phyloP scores from a whole-genome alignment of 2,329 filamentous ascomycete genomes.

The Verticillium isaacii region DNA sequence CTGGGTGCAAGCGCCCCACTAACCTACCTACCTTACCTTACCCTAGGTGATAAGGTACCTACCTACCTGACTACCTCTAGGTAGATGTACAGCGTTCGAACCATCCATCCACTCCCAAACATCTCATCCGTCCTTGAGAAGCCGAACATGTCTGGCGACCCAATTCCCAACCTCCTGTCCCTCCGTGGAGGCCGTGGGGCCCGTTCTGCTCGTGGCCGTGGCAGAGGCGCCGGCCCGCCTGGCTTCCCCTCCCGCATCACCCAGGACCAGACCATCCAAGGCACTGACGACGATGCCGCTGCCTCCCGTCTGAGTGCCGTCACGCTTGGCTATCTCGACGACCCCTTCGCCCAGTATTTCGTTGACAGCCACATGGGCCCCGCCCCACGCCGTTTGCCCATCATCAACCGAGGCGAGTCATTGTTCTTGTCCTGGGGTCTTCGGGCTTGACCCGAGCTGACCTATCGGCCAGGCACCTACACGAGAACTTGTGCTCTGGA shows the following conservation, averaged over 20 bases:
- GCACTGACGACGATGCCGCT: slow-evolving; percentile 88
- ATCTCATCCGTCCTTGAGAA: not conserved
- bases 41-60: no score
- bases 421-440: not conserved
- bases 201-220: slow-evolving; percentile 28
- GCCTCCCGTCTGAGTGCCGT: slow-evolving; percentile 87
- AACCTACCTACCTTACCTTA: no score
- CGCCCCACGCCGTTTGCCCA: slow-evolving; percentile 66
- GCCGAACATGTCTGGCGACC: slow-evolving; percentile 59
- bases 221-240: slow-evolving; percentile 26
- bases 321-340: slow-evolving; percentile 75
- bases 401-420: slow-evolving; percentile 82
- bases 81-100: no score
- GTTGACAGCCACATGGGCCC: slow-evolving; percentile 44
- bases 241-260: slow-evolving; percentile 21
- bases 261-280: slow-evolving; percentile 75
- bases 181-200: slow-evolving; percentile 41
- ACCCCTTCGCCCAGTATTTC: slow-evolving; percentile 72
- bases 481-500: slow-evolving; percentile 83
- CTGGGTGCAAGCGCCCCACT: no score
- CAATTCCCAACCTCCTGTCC: slow-evolving; percentile 75
- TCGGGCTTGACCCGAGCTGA: slow-evolving; percentile 5
- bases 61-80: no score
- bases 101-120: not conserved
- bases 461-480: slow-evolving; percentile 67